A percentile compares a stretch with the other conserved stretches of the same genome.
Conservation (phyloP, 2,329 filamentous ascomycete genomes). For the Colletotrichum sp. region DNA sequence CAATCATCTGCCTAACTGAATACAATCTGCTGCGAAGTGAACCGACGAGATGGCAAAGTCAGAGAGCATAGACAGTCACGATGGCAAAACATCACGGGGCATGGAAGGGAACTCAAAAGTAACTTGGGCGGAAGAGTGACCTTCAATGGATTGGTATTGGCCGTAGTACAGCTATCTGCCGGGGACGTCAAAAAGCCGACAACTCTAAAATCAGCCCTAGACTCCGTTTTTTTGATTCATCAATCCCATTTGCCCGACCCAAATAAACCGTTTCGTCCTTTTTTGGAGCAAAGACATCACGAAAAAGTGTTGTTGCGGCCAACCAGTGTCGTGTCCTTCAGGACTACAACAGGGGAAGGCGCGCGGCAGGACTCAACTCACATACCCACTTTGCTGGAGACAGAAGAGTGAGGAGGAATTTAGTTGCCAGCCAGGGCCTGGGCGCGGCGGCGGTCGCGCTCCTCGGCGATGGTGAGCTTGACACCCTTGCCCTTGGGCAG, state of each 20-base stretch:
- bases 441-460: slow-evolving; percentile 96
- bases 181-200: slow-evolving; percentile 23
- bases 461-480: slow-evolving; percentile 98
- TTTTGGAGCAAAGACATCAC: slow-evolving; percentile 12
- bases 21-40: not conserved
- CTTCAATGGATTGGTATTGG: slow-evolving; percentile 26
- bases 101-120: slow-evolving; percentile 7
- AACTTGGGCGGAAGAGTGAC: slow-evolving; percentile 19
- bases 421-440: slow-evolving; percentile 55
- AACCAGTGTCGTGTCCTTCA: not conserved
- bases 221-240: slow-evolving; percentile 24
- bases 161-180: slow-evolving; percentile 22
- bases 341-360: not conserved
- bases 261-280: slow-evolving; percentile 14
- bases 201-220: slow-evolving; percentile 25
- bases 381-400: not conserved
- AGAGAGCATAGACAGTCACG: not conserved
- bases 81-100: not conserved
- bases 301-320: not conserved
- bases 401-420: slow-evolving; percentile 27
- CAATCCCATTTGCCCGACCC: slow-evolving; percentile 24
- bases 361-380: slow-evolving; percentile 10
- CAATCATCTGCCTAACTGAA: too few species aligned
- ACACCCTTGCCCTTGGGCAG: slow-evolving; percentile 99
- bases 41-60: not conserved